Evolutionary conservation across 192 early-diverging fungal species (phyloP), one percentile per base, ranked within the genome.

Genomic region (Backusella tarrabulga): DNA sequence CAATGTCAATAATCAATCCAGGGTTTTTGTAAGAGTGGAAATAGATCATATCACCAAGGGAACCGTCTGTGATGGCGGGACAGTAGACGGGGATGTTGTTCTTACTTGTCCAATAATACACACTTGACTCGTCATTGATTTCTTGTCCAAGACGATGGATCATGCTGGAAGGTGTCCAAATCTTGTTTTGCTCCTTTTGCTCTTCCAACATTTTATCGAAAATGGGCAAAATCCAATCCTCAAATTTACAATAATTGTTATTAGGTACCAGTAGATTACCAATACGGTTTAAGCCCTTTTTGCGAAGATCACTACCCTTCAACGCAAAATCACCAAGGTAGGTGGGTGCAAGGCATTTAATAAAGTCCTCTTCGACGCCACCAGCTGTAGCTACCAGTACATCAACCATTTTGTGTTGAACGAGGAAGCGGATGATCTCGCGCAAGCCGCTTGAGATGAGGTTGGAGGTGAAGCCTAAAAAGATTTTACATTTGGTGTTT

Each of bases 171-270:
- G 98, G 97, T 21, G 98, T 94, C 95, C 97, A 99, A 34, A 94
- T 77, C 1, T 79, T 86, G 26, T 93, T 92, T 79, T 96, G 76
- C 21, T 84, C 85, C 68, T 95, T 94, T 86, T 99, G 98, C 76
- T 99, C 98, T 68, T 90, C 81, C 54, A 98, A 89, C 91, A 97
- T 91, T 69, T 93, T 85, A 81, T 99, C 98, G 73, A 99, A 82
- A 70, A 99, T 92, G 7, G 97, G 97, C 29, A 97, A 87, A 7
- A 99, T 88, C 98, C 98, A 99, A 83, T 99, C 97, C 86, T 99
- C 98, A 84, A 99, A 99, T 79, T 95, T 93, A 89, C 97, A 98
- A 82, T 99, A 99, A 83, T 99, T 99, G 79, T 98, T 93, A 84
- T 99, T 99, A 1, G 98, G 98, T 9, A 99, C 97, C 71, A 98